A percentile compares a stretch with the other conserved stretches of the same genome.
Conservation (phyloP, 179 eudicot genomes). For the Camellia oleifera region DNA sequence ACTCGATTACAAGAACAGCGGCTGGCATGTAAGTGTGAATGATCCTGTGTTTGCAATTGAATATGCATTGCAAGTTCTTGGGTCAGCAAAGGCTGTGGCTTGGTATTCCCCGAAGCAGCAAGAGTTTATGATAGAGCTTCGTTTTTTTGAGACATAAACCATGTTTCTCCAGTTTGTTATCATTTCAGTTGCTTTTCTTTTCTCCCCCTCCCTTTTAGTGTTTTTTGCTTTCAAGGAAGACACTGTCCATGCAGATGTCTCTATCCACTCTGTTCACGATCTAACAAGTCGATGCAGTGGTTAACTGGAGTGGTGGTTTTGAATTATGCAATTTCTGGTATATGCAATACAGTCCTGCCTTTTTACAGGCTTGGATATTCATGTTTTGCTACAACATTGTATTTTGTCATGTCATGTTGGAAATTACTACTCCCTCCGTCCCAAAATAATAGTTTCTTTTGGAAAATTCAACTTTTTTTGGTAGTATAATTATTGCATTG, state of each 20-base stretch:
- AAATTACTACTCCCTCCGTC: background rate
- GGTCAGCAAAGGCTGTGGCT: constrained; percentile 82
- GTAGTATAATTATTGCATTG: too few species aligned
- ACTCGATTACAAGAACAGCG: constrained; percentile 41
- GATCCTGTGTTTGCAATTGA: constrained; percentile 77
- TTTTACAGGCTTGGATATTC: background rate
- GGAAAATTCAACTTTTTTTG: too few species aligned
- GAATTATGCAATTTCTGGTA: background rate
- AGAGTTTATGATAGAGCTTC: constrained; percentile 89
- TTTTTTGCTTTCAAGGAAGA: background rate
- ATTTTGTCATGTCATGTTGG: background rate
- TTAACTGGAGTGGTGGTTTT: background rate
- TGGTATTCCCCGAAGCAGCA: constrained; percentile 81
- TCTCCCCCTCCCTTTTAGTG: background rate
- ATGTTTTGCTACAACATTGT: background rate
- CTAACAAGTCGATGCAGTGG: background rate
- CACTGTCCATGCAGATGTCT: background rate
- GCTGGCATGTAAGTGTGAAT: constrained; percentile 41
- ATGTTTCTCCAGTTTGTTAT: background rate
- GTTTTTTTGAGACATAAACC: constrained; percentile 67
- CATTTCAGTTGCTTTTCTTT: background rate
- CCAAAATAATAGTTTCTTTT: too few species aligned
- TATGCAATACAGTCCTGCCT: background rate
- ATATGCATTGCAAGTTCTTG: constrained; percentile 80
- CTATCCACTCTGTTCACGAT: background rate